Percentiles rank a stretch among this genome's conserved stretches.
Evolutionary conservation across 169 alveolate genomes (phyloP).

Genomic region (Cryptosporidium ryanae): DNA sequence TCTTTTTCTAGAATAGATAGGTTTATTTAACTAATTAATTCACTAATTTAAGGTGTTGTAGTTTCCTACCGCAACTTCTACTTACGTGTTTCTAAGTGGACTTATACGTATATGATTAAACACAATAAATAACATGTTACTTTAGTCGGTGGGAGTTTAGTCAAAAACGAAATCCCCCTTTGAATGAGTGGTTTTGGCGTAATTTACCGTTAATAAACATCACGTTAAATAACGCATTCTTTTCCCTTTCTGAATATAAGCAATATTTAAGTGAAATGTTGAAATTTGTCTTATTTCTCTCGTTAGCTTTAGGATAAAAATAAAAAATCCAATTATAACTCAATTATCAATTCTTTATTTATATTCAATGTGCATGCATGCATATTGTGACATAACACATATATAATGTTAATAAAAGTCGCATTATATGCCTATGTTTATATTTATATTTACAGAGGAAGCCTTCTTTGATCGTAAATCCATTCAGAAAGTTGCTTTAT

Average conservation of each 20-base stretch:
- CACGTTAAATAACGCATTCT: too few species aligned
- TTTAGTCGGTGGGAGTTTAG: too few species aligned
- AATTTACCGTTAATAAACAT: too few species aligned
- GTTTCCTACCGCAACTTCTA: too few species aligned
- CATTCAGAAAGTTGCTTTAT: conserved; percentile 66
- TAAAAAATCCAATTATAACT: background rate
- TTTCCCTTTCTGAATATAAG: background rate
- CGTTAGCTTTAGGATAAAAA: background rate
- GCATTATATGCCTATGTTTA: too few species aligned
- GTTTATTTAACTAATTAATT: conserved; percentile 48
- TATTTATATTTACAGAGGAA: conserved; percentile 23
- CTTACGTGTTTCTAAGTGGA: background rate
- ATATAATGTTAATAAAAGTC: too few species aligned
- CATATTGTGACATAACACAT: background rate
- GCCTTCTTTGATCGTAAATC: conserved; percentile 74
- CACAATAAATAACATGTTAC: too few species aligned
- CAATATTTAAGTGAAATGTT: too few species aligned
- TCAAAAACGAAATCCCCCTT: too few species aligned
- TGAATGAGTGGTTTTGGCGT: too few species aligned
- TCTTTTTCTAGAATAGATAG: background rate
- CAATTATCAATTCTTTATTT: background rate
- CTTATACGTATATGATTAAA: too few species aligned
- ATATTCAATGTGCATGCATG: background rate
- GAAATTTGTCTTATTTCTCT: too few species aligned
- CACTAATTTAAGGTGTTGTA: conserved; percentile 3